Evolutionary conservation across 2,329 filamentous ascomycete genomes (phyloP).

Genomic region (Talaromyces sp.): DNA sequence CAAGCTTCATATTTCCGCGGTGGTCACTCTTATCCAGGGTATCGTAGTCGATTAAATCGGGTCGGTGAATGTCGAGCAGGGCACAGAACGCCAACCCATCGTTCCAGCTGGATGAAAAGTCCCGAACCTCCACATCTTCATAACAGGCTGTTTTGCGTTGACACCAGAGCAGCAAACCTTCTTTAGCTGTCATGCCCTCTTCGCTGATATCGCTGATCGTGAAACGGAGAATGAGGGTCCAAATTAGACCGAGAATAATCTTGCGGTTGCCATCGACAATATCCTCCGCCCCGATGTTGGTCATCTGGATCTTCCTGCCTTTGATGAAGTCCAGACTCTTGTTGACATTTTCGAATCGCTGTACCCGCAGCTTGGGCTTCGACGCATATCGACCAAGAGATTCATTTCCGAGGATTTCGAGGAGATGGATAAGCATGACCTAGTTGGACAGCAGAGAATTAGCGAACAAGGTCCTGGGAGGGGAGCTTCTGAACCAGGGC

Average conservation of each 20-base stretch:
- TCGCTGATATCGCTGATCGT: slow-evolving; percentile 99
- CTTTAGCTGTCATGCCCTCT: slow-evolving; percentile 96
- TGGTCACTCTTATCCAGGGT: slow-evolving; percentile 91
- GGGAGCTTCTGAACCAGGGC: background rate
- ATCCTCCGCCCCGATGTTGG: slow-evolving; percentile 97
- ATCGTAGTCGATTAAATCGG: slow-evolving; percentile 96
- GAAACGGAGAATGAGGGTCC: slow-evolving; percentile 96
- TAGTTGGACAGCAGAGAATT: slow-evolving; percentile 41
- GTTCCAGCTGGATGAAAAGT: slow-evolving; percentile 97
- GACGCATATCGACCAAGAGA: slow-evolving; percentile 96
- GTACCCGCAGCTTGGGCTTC: slow-evolving; percentile 92
- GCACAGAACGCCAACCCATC: slow-evolving; percentile 96
- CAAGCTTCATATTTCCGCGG: slow-evolving; percentile 94
- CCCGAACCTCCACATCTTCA: slow-evolving; percentile 90
- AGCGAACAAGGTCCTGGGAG: background rate
- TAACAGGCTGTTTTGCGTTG: slow-evolving; percentile 98
- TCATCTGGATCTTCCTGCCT: slow-evolving; percentile 89
- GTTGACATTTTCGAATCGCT: slow-evolving; percentile 98
- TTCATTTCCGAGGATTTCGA: slow-evolving; percentile 93
- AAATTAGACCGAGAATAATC: slow-evolving; percentile 95
- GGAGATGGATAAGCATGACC: slow-evolving; percentile 93
- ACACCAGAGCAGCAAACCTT: slow-evolving; percentile 93
- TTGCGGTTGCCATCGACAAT: slow-evolving; percentile 97
- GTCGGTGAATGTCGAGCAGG: slow-evolving; percentile 92
- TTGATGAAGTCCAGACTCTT: slow-evolving; percentile 92